These are phyloP conservation scores for Solanum lignicaule DNA, from an alignment of 257 asterid species.

Conservation along the genomic window DNA sequence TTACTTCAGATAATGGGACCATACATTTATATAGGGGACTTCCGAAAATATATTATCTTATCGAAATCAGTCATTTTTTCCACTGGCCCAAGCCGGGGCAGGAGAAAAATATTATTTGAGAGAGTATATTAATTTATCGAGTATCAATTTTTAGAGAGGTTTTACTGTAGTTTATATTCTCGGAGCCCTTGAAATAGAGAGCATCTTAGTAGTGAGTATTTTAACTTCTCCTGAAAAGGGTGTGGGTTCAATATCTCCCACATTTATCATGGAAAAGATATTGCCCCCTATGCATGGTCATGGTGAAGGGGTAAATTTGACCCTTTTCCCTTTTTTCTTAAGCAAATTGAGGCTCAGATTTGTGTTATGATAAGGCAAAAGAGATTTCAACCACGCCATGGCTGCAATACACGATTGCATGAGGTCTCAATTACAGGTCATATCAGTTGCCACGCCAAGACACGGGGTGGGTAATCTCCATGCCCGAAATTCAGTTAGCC, in stretches of 20 bases:
- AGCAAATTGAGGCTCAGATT: not conserved
- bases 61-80: not conserved
- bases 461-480: not conserved
- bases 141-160: too few species aligned
- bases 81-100: not conserved
- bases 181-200: not conserved
- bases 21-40: not conserved
- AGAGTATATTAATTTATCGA: too few species aligned
- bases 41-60: too few species aligned
- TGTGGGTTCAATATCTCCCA: not conserved
- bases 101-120: not conserved
- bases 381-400: not conserved
- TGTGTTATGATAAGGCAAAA: not conserved
- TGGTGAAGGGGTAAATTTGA: not conserved
- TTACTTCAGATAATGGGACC: not conserved
- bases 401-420: not conserved
- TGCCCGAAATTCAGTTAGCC: not conserved
- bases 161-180: too few species aligned
- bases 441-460: conserved; percentile 17
- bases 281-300: not conserved
- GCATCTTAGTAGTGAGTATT: not conserved
- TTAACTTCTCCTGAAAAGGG: not conserved
- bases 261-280: not conserved
- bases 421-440: not conserved
- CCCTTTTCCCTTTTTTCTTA: not conserved